These are phyloP conservation scores for Oryza coarctata DNA, from an alignment of 176 grass and related monocot species.

Conservation along the genomic window DNA sequence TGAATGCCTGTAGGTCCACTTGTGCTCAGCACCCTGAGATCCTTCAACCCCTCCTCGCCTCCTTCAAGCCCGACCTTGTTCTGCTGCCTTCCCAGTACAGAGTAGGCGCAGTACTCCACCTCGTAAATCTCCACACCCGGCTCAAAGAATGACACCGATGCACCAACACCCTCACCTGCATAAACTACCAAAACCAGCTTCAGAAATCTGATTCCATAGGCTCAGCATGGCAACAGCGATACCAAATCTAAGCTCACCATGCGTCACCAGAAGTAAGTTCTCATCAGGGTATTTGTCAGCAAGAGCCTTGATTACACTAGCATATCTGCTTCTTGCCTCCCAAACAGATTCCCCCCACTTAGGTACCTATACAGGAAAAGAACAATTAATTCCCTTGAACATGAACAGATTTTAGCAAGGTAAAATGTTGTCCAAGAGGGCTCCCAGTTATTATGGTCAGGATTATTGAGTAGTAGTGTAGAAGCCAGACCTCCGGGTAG, in stretches of 20 bases:
- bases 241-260: constrained; percentile 47
- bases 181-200: not conserved
- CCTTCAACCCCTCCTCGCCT: constrained; percentile 2
- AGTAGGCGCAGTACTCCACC: constrained; percentile 64
- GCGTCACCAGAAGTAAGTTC: constrained; percentile 78
- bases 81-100: constrained; percentile 44
- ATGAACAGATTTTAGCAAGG: not conserved
- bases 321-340: constrained; percentile 74
- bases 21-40: constrained; percentile 36
- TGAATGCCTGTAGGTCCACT: constrained; percentile 30
- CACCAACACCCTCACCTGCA: constrained; percentile 66
- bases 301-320: constrained; percentile 59
- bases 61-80: not conserved
- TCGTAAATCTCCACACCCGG: constrained; percentile 50
- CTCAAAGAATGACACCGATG: constrained; percentile 51
- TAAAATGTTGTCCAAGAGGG: not conserved
- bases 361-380: constrained; percentile 50
- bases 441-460: not conserved
- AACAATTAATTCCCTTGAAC: not conserved
- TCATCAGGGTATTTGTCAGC: constrained; percentile 76
- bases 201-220: not conserved
- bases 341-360: constrained; percentile 63
- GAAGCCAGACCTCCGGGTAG: constrained; percentile 51
- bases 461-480: not conserved
- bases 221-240: not conserved